Evolutionary conservation across 495 filamentous ascomycete genomes (phyloP), one percentile per base, ranked within the genome.

Genomic region (Usnea hakonensis): DNA sequence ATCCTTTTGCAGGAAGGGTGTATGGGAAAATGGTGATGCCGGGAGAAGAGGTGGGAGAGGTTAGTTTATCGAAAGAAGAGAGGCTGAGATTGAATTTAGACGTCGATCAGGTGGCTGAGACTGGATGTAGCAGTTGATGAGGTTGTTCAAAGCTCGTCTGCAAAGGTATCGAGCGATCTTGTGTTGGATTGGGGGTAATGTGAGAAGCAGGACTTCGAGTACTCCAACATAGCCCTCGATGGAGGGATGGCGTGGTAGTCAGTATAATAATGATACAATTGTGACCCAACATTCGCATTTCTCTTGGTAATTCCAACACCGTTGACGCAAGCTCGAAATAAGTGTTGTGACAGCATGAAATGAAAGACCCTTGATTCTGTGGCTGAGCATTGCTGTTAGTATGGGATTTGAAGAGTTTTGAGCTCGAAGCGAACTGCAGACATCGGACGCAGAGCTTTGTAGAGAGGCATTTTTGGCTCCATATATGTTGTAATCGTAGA

Each of bases 1-100:
- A 32, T n/a, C 48, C 48, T 32, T 52, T 52, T 52, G 48, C 32
- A 19, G 48, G 48, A 28, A 52, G 48, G 5, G 26, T 52, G 48
- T 52, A 52, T 19, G 48, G 48, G 28, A 52, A 52, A 28, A 52
- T 52, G 48, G 48, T 52, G 16, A 52, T 32, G 48, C 48, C 48
- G 14, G 48, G 48, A 16, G 48, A 52, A 9, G 48, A 52, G 48
- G 48, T 52, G 6, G 48, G 48, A 52, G 48, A 52, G 14, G 28
- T 52, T 28, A 14, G 0, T 32, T 32, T 52, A 16, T 52, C 48
- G 28, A 14, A 52, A 32, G 48, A 52, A 16, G 48, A 52, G 48
- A 52, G 23, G 28, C 14, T 17, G 48, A 52, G 48, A 19, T 10
- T 52, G 28, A 33, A 52, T 19, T 1, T 52, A 7, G 28, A 32